phyloP scores from a whole-genome alignment of 306 rosid genomes.

The Fragaria vesca region DNA sequence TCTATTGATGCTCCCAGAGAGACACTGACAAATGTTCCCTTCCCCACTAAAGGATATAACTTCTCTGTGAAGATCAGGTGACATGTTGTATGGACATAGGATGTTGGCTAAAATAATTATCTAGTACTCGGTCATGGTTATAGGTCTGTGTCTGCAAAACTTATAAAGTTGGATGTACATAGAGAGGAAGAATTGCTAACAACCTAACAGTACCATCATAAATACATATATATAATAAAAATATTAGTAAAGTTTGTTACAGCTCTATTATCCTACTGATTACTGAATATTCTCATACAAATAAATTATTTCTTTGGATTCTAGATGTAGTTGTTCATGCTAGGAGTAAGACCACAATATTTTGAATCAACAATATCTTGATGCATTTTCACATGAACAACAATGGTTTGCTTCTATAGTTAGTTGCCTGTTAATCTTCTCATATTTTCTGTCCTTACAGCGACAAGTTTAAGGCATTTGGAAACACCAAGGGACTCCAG shows the following conservation, averaged over 20 bases:
- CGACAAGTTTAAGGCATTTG: too few species aligned
- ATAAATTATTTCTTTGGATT: not conserved
- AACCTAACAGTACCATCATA: not conserved
- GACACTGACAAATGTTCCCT: constrained; percentile 78
- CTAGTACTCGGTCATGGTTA: not conserved
- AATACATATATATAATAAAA: not conserved
- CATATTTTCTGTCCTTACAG: too few species aligned
- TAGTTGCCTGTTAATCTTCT: too few species aligned
- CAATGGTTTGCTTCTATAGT: not conserved
- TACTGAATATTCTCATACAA: not conserved
- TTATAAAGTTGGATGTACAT: not conserved
- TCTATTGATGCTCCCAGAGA: constrained; percentile 79
- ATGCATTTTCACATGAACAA: not conserved
- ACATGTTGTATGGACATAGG: not conserved
- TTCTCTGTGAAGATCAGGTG: constrained; percentile 85
- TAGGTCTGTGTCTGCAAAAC: not conserved
- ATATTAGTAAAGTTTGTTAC: not conserved
- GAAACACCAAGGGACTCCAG: too few species aligned
- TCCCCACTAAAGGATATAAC: constrained; percentile 80
- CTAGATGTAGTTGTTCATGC: not conserved
- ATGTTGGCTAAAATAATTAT: not conserved
- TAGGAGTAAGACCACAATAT: not conserved
- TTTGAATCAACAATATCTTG: not conserved
- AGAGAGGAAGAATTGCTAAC: not conserved
- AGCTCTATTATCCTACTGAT: not conserved